Conservation (phyloP, 768 basidiomycete genomes). For the Chalciporus chontae region DNA sequence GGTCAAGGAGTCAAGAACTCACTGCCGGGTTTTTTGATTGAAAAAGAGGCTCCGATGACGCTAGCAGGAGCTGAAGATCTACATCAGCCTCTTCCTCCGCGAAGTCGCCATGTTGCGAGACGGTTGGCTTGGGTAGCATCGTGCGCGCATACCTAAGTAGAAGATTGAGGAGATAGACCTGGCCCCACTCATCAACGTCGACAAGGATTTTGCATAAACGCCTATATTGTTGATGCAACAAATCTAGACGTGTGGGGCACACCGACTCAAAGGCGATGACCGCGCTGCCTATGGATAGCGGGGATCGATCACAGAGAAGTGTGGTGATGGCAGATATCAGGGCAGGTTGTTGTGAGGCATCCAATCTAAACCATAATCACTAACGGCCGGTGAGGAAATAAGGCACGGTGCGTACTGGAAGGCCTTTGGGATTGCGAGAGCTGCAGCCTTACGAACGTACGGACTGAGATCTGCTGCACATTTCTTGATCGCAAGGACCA, state of each 20-base stretch:
- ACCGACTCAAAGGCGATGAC: slow-evolving; percentile 81
- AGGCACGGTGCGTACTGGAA: slow-evolving; percentile 54
- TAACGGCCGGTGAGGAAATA: neutral
- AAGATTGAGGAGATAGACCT: slow-evolving; percentile 73
- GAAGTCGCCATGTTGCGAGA: slow-evolving; percentile 28
- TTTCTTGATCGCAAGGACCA: slow-evolving; percentile 87
- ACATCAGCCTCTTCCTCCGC: slow-evolving; percentile 65
- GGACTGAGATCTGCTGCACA: slow-evolving; percentile 90
- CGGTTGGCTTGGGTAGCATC: slow-evolving; percentile 70
- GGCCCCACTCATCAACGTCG: slow-evolving; percentile 97
- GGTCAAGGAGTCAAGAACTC: slow-evolving; percentile 21
- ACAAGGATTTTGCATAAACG: slow-evolving; percentile 79
- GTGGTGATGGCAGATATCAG: slow-evolving; percentile 66
- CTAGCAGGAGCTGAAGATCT: slow-evolving; percentile 74
- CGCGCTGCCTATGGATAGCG: slow-evolving; percentile 84
- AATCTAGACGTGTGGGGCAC: slow-evolving; percentile 83
- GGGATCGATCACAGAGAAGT: slow-evolving; percentile 70
- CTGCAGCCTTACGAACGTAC: slow-evolving; percentile 91
- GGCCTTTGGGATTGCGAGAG: slow-evolving; percentile 84
- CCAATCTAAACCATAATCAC: slow-evolving; percentile 51
- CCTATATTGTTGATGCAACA: slow-evolving; percentile 86
- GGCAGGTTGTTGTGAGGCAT: slow-evolving; percentile 64
- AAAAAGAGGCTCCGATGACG: slow-evolving; percentile 71
- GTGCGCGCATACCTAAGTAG: slow-evolving; percentile 78
- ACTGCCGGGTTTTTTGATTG: slow-evolving; percentile 88